Evolutionary conservation across 352 stramenopile genomes (phyloP).

Genomic region (Pilasporangium apinafurcum): DNA sequence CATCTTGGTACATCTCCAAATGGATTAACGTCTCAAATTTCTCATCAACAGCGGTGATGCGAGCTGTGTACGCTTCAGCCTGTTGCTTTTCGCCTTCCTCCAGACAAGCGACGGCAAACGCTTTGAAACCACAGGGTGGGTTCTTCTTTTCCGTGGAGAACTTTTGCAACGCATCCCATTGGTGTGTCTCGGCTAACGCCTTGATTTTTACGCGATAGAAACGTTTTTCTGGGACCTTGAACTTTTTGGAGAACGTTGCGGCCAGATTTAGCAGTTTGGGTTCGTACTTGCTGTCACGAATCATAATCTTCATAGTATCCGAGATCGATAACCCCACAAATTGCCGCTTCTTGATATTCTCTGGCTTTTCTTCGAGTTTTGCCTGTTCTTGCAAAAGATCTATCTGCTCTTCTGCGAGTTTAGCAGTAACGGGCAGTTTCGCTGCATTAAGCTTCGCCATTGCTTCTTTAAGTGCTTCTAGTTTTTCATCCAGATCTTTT

Average conservation of each 20-base stretch:
- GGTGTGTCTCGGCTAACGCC: constrained; percentile 70
- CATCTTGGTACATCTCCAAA: constrained; percentile 78
- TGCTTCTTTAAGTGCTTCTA: constrained; percentile 58
- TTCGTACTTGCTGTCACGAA: constrained; percentile 77
- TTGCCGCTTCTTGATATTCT: constrained; percentile 74
- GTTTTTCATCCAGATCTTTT: constrained; percentile 57
- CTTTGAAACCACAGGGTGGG: constrained; percentile 79
- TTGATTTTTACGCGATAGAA: constrained; percentile 91
- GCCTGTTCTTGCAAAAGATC: constrained; percentile 84
- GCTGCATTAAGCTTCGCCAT: constrained; percentile 55
- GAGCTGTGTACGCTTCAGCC: constrained; percentile 75
- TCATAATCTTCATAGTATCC: constrained; percentile 80
- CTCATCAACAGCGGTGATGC: constrained; percentile 76
- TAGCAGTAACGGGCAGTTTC: constrained; percentile 56
- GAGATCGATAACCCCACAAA: constrained; percentile 83
- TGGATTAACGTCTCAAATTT: constrained; percentile 87
- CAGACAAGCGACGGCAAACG: constrained; percentile 74
- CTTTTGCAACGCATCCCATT: constrained; percentile 87
- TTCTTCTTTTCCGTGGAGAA: constrained; percentile 86
- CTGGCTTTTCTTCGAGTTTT: constrained; percentile 74
- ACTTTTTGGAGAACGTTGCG: constrained; percentile 76
- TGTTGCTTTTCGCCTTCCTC: constrained; percentile 72
- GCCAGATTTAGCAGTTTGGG: constrained; percentile 68
- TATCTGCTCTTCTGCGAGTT: constrained; percentile 81
- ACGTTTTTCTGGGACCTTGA: constrained; percentile 88